Conservation (phyloP, 208 protist species). For the Acanthamoeba royreba region DNA sequence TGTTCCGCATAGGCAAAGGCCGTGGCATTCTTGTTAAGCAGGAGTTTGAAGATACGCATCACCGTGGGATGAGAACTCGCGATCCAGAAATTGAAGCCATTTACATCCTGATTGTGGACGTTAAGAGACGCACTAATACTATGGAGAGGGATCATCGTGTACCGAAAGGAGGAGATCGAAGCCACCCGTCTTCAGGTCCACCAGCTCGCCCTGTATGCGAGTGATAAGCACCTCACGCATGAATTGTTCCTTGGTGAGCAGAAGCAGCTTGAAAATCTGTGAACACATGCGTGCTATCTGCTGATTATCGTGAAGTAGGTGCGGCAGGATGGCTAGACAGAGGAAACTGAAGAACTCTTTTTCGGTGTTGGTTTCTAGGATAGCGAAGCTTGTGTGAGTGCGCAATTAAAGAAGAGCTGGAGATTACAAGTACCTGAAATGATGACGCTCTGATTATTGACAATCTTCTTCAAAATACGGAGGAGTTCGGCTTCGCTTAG, state of each 20-base stretch:
- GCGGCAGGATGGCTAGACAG: background rate
- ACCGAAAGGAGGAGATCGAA: slow-evolving; percentile 34
- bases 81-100: slow-evolving; percentile 13
- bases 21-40: background rate
- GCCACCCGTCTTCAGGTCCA: slow-evolving; percentile 11
- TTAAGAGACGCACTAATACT: no score
- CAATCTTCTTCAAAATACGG: background rate
- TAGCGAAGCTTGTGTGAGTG: no score
- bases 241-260: slow-evolving; percentile 34
- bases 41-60: background rate
- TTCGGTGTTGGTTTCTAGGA: slow-evolving; percentile 16
- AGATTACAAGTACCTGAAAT: background rate
- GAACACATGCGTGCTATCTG: background rate
- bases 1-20: background rate
- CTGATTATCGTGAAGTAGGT: slow-evolving; percentile 17
- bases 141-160: background rate
- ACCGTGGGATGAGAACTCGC: background rate
- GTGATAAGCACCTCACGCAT: slow-evolving; percentile 20
- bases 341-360: slow-evolving; percentile 36
- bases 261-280: slow-evolving; percentile 32
- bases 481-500: background rate
- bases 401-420: no score
- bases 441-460: slow-evolving; percentile 18
- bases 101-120: background rate
- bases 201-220: background rate